Base-by-base conservation (phyloP, 2,329 filamentous ascomycete species). In the Fusarium dimerum region DNA sequence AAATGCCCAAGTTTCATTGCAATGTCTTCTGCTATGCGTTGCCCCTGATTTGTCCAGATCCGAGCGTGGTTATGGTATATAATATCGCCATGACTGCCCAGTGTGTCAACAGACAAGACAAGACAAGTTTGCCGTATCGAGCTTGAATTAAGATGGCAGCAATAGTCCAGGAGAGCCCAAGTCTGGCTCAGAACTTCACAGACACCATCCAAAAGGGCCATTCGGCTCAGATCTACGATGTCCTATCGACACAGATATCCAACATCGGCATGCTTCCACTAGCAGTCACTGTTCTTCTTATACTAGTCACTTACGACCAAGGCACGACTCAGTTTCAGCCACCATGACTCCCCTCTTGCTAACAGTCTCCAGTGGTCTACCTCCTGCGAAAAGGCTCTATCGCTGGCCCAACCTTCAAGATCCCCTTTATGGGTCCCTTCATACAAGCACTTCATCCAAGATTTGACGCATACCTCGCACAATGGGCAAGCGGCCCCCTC, bases 401-500 rank as follows among this genome's bases (percentile, higher is more conserved):
- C 51, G 76, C 82, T n/a, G 85, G 85, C 3, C 84, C 85, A 13
- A 63, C 70, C 26, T 82, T 84, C 76, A 88, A 87, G 65, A 79
- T 86, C 36, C 85, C 85, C 0, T 80, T 88, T 62, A 86, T 91
- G 70, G 89, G 89, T 2, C 89, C 89, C 0, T 92, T 92, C 68
- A 73, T 92, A 20, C 81, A 91, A 65, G 88, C 87, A 3, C 78
- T 92, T 30, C 80, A 89, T 61, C 89, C 89, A 7, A 84, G 86
- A 57, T 92, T 92, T 68, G 80, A 82, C 18, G 76, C 81, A 43
- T 93, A 92, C 72, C 80, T 89, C 63, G 81, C 78, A 12, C 90
- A 93, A 76, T 92, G 89, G 89, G 79, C 83, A 13, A 90, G 87
- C 52, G 89, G 86, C n/a, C 82, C 86, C 17, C 76, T 92, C 52